Conservation (phyloP, 805 yeast species). For the Myxozyma lipomycoides region DNA sequence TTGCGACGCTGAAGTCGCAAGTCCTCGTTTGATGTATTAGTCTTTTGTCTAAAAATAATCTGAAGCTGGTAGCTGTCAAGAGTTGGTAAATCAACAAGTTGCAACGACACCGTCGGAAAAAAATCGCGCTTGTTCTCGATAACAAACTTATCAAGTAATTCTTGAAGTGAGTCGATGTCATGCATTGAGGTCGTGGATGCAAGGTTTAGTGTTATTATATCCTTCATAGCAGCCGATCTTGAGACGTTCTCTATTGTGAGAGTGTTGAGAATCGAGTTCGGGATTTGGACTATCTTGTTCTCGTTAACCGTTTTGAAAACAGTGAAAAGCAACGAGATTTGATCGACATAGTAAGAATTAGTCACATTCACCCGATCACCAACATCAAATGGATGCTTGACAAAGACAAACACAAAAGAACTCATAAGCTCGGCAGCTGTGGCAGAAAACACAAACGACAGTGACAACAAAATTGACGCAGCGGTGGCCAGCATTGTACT, state of each 20-base stretch:
- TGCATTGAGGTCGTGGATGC: constrained; percentile 35
- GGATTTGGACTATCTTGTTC: constrained; percentile 36
- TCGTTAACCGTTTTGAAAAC: constrained; percentile 35
- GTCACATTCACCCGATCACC: constrained; percentile 41
- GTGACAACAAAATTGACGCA: constrained; percentile 40
- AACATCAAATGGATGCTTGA: constrained; percentile 43
- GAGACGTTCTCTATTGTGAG: constrained; percentile 40
- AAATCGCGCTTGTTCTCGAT: constrained; percentile 38
- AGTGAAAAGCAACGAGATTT: constrained; percentile 39
- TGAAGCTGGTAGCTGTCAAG: constrained; percentile 36
- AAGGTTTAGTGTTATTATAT: constrained; percentile 27
- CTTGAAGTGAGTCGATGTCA: constrained; percentile 36
- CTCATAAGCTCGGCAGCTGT: constrained; percentile 41
- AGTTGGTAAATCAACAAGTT: constrained; percentile 37
- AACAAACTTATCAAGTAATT: constrained; percentile 33
- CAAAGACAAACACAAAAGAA: constrained; percentile 41
- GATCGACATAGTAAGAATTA: constrained; percentile 32
- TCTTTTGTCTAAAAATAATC: constrained; percentile 33
- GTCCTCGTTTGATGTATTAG: constrained; percentile 36
- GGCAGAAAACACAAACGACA: constrained; percentile 40
- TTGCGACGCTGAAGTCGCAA: constrained; percentile 13
- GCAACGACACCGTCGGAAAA: constrained; percentile 35
- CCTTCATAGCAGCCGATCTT: constrained; percentile 34
- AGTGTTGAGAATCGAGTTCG: constrained; percentile 39
- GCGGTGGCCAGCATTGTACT: constrained; percentile 42